Evolutionary conservation across 352 stramenopile genomes (phyloP), one percentile per base, ranked within the genome.

Genomic region (Phytophthora uliginosa): DNA sequence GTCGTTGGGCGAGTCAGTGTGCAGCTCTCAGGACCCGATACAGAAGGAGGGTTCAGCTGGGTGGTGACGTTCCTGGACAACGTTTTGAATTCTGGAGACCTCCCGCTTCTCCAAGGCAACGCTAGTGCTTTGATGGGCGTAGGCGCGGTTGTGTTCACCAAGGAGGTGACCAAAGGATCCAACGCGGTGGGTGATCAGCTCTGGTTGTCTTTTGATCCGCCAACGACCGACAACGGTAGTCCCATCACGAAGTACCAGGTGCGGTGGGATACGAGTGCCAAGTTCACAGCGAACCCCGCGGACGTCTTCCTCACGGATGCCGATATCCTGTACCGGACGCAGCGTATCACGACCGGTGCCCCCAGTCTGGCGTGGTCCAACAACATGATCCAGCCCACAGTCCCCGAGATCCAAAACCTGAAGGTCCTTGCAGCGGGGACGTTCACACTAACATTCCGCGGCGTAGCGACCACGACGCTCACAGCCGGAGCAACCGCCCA

Each of bases 51-150:
- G 6, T 91, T 87, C 59, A 73, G 60, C 12, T 95, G 86, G 86
- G 26, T 71, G n/a, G 77, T 95, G 38, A 92, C 88, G 20, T 95
- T 95, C 63, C 73, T 94, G n/a, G 87, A 94, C 59, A 84, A 87
- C 45, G 75, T 73, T 2, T 51, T 93, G 22, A 94, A 93, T 58
- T 76, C 82, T 6, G 85, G 89, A 17, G 81, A 94, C 40, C 33
- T 96, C 7, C 74, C 85, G 0, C 64, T 91, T 20, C 60, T 94
- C 3, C 63, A 71, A 48, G 71, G 70, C 18, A 86, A 88, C 47
- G 51, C 60, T 0, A 77, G 59, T 8, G 10, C 20, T 2, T 51
- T 95, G 0, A 83, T 69, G 0, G 88, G 86, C 18, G 70, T 81
- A 13, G 81, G 82, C 0, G 71, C 82, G 17, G 71, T 93, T 0